A percentile compares a stretch with the other conserved stretches of the same genome.
phyloP scores from a whole-genome alignment of 371 early-diverging fungal genomes.

The Haplosporangium sp. region DNA sequence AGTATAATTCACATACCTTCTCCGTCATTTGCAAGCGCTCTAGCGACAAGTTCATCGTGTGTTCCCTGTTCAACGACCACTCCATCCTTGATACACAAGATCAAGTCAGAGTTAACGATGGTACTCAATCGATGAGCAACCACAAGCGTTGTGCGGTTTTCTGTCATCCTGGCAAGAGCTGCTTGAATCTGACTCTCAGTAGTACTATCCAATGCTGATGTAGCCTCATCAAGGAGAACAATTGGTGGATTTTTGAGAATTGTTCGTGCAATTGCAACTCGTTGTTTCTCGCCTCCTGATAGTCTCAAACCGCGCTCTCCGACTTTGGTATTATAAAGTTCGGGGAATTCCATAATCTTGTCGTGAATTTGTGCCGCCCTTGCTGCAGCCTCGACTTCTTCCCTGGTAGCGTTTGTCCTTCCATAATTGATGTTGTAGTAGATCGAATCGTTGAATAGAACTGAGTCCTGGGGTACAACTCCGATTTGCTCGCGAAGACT shows the following conservation, averaged over 20 bases:
- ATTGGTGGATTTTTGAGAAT: constrained; percentile 82
- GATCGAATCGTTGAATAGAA: constrained; percentile 71
- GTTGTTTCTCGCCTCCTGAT: constrained; percentile 95
- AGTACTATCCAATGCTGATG: constrained; percentile 60
- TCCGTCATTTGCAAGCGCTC: constrained; percentile 46
- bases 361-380: constrained; percentile 67
- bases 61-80: constrained; percentile 88
- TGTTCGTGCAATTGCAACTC: constrained; percentile 89
- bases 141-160: constrained; percentile 91
- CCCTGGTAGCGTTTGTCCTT: constrained; percentile 48
- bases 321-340: constrained; percentile 71
- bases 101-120: constrained; percentile 80
- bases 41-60: constrained; percentile 78
- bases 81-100: constrained; percentile 85
- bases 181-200: constrained; percentile 89
- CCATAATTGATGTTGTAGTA: constrained; percentile 74
- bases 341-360: constrained; percentile 64
- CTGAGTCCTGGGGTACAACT: constrained; percentile 83
- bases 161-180: constrained; percentile 73
- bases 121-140: constrained; percentile 95
- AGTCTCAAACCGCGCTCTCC: constrained; percentile 95
- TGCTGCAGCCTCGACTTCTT: constrained; percentile 63
- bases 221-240: constrained; percentile 81
- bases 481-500: constrained; percentile 83
- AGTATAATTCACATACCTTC: constrained; percentile 23